phyloP scores from a whole-genome alignment of 2,329 filamentous ascomycete species.

The Ceratocystis albifundus region DNA sequence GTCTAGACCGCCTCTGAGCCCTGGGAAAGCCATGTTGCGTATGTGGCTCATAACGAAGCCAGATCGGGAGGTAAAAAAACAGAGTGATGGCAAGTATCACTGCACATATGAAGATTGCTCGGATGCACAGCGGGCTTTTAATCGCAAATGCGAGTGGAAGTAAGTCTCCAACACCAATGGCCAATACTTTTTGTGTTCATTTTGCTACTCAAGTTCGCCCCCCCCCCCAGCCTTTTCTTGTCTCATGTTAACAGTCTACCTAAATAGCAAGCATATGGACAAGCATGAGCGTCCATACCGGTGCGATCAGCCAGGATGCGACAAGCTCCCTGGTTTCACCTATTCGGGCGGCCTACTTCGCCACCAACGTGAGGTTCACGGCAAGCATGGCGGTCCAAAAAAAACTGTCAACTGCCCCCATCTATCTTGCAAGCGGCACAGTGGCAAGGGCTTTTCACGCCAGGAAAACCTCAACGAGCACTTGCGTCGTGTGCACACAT shows the following conservation, averaged over 20 bases:
- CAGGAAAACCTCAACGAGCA: conserved; percentile 94
- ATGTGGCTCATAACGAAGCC: conserved; percentile 48
- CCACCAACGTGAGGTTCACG: conserved; percentile 88
- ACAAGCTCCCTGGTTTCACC: conserved; percentile 86
- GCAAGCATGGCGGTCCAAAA: conserved; percentile 77
- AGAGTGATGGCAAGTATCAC: conserved; percentile 61
- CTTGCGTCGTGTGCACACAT: conserved; percentile 72
- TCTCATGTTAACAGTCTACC: conserved; percentile 26
- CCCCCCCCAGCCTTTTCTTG: background rate
- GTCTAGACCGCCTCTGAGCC: conserved; percentile 4
- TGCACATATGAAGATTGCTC: conserved; percentile 62
- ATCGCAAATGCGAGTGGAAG: conserved; percentile 88
- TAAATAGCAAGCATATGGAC: conserved; percentile 84
- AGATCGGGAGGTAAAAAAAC: conserved; percentile 47
- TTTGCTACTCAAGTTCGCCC: background rate
- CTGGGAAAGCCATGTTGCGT: conserved; percentile 28
- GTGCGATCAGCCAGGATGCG: conserved; percentile 69
- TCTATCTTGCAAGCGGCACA: conserved; percentile 75
- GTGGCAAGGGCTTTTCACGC: conserved; percentile 79
- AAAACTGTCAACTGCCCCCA: conserved; percentile 81
- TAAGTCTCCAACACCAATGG: conserved; percentile 40
- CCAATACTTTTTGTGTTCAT: background rate
- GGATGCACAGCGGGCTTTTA: conserved; percentile 54
- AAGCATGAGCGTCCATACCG: conserved; percentile 92
- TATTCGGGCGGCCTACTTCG: conserved; percentile 83